Conservation (phyloP, 108 stramenopile genomes). For the Bacterosira constricta region DNA sequence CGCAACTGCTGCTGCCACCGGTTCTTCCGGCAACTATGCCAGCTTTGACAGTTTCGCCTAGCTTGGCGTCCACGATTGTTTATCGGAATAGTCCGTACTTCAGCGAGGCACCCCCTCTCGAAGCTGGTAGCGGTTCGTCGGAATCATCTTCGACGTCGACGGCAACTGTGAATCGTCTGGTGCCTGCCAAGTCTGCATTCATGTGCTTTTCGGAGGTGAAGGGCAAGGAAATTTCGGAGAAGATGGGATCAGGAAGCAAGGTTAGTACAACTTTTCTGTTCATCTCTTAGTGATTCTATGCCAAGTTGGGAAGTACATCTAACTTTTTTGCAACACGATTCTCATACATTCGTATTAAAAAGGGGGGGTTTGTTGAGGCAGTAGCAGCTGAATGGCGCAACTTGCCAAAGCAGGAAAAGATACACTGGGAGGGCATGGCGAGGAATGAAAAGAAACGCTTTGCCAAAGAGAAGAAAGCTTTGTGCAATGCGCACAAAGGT, state of each 20-base stretch:
- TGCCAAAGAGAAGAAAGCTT: constrained; percentile 29
- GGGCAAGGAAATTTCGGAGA: constrained; percentile 13
- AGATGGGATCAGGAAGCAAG: neutral
- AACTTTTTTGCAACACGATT: too few species aligned
- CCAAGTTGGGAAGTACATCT: neutral
- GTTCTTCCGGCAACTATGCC: neutral
- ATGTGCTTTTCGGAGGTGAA: constrained; percentile 38
- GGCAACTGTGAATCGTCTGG: constrained; percentile 15
- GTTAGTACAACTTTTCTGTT: neutral
- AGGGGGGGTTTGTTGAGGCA: constrained; percentile 25
- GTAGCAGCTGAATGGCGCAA: constrained; percentile 41
- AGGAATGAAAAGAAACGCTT: constrained; percentile 31
- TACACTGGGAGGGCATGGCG: constrained; percentile 32
- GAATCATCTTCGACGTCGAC: constrained; percentile 28
- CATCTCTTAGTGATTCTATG: neutral
- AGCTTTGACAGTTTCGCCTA: neutral
- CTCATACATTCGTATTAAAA: neutral
- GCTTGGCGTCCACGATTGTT: too few species aligned
- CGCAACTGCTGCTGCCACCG: neutral
- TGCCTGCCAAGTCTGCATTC: constrained; percentile 44
- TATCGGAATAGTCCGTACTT: constrained; percentile 20
- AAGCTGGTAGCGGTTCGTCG: neutral
- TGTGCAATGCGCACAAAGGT: constrained; percentile 3
- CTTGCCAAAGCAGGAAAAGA: constrained; percentile 18
- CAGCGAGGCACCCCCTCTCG: constrained; percentile 19